These are phyloP conservation scores for Annulohypoxylon bovei DNA, from an alignment of 495 filamentous ascomycete genomes.

Conservation along the genomic window DNA sequence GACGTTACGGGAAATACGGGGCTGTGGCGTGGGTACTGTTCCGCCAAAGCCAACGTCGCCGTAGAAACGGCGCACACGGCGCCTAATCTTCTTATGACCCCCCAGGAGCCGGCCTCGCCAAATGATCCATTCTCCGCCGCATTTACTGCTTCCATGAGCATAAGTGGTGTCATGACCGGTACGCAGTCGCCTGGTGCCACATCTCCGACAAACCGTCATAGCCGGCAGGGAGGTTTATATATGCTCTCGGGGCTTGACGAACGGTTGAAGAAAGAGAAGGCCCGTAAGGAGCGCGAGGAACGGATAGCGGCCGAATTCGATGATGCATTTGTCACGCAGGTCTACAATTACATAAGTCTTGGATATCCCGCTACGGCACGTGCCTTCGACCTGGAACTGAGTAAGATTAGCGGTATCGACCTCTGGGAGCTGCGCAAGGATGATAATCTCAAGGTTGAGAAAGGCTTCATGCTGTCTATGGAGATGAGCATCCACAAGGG, in stretches of 20 bases:
- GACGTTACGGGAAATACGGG: constrained; percentile 59
- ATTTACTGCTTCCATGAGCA: constrained; percentile 44
- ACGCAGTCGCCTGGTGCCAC: constrained; percentile 26
- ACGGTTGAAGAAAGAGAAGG: constrained; percentile 58
- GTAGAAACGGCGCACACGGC: constrained; percentile 50
- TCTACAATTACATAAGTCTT: constrained; percentile 94
- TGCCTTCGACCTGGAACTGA: constrained; percentile 82
- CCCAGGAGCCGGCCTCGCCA: constrained; percentile 38
- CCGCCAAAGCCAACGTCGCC: constrained; percentile 53
- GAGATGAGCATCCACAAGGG: constrained; percentile 51
- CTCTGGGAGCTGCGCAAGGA: constrained; percentile 74
- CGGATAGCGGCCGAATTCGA: constrained; percentile 73
- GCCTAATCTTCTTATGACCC: constrained; percentile 53
- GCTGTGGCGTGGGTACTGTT: constrained; percentile 77
- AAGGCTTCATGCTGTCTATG: constrained; percentile 73
- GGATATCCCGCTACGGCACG: constrained; percentile 87
- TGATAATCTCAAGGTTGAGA: constrained; percentile 70
- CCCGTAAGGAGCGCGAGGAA: constrained; percentile 59
- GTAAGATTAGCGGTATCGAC: constrained; percentile 75
- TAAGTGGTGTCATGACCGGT: constrained; percentile 32
- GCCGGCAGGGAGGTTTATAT: constrained; percentile 53
- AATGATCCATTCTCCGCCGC: constrained; percentile 53
- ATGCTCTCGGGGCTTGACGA: constrained; percentile 62
- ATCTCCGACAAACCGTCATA: constrained; percentile 36
- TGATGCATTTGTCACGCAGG: constrained; percentile 89